Percentiles rank a stretch among this genome's conserved stretches.
Conservation (phyloP, 192 early-diverging fungal species). For the Kickxella alabastrina region DNA sequence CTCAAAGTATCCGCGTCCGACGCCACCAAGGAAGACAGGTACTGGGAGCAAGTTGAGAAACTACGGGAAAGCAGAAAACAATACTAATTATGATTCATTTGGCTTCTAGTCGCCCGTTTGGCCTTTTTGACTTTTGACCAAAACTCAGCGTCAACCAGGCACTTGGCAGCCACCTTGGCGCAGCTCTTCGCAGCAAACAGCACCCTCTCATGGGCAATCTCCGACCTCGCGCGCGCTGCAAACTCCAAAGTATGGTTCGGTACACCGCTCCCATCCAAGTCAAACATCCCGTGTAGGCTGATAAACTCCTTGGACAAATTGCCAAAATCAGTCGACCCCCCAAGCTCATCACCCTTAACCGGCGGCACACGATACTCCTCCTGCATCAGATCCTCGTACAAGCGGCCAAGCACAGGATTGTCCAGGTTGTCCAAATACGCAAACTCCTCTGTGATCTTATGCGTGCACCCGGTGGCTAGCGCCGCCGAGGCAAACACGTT, state of each 20-base stretch:
- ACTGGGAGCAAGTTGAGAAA: too few species aligned
- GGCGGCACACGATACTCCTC: conserved; percentile 14
- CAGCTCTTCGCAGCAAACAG: conserved; percentile 55
- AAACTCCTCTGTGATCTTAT: conserved; percentile 52
- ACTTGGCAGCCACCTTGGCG: conserved; percentile 45
- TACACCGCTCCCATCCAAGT: conserved; percentile 52
- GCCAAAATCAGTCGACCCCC: conserved; percentile 70
- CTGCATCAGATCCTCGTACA: conserved; percentile 48
- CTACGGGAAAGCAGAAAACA: too few species aligned
- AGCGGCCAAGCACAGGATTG: conserved; percentile 51
- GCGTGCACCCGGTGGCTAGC: conserved; percentile 63
- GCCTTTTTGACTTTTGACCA: conserved; percentile 38
- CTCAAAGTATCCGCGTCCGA: too few species aligned
- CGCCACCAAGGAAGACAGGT: too few species aligned
- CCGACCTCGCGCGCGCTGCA: conserved; percentile 54
- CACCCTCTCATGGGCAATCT: conserved; percentile 56
- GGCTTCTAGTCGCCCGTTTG: neutral
- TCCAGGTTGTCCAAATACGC: conserved; percentile 58
- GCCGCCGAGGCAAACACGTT: conserved; percentile 63
- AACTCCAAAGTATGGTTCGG: conserved; percentile 66
- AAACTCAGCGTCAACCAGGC: conserved; percentile 49
- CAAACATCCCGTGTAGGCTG: conserved; percentile 51
- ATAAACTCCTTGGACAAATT: conserved; percentile 66
- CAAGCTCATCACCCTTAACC: conserved; percentile 24
- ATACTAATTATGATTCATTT: too few species aligned